Evolutionary conservation across 2,329 filamentous ascomycete genomes (phyloP), one percentile per base, ranked within the genome.

Genomic region (Talaromyces atroroseus): DNA sequence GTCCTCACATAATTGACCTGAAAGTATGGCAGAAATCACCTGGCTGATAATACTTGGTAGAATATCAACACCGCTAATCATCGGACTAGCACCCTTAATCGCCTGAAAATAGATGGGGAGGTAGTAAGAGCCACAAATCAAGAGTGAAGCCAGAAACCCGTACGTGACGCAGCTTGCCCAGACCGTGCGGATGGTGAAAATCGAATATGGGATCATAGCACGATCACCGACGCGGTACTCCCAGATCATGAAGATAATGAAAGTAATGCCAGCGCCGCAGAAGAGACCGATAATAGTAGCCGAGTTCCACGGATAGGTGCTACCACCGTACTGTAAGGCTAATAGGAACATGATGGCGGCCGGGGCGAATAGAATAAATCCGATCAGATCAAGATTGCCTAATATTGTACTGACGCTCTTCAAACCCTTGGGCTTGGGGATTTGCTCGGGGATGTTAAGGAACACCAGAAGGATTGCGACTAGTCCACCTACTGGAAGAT

Each of bases 41-140:
- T 70, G 67, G 5, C 63, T 65, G 3, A 80, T 55, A 4, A 78
- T 69, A 23, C 73, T 62, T 18, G 76, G 70, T 7, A 78, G 61
- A 54, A 73, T 75, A 48, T 67, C 62, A 16, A 78, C 64, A 18
- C 75, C 75, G 20, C 66, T 71, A 18, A 61, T 53, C 16, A 65
- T 61, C 1, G 75, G 64, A 7, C 61, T 65, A 3, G 66, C 64
- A 48, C 66, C 65, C 20, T 64, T 60, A 8, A 78, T 67, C 1
- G 68, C 66, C 62, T 80, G 77, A 65, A 80, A 80, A 61, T 78
- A 80, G 34, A 80, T 74, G 8, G 77, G 75, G 0, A 79, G 65
- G 61, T 76, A 79, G 64, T 76, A 79, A 1, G 76, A 59, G 5
- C 70, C 69, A 7, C 64, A 60, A 2, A 68, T 59, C 58, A 76